These are phyloP conservation scores for Alternaria sp. DNA, from an alignment of 2,329 filamentous ascomycete species.

Conservation along the genomic window DNA sequence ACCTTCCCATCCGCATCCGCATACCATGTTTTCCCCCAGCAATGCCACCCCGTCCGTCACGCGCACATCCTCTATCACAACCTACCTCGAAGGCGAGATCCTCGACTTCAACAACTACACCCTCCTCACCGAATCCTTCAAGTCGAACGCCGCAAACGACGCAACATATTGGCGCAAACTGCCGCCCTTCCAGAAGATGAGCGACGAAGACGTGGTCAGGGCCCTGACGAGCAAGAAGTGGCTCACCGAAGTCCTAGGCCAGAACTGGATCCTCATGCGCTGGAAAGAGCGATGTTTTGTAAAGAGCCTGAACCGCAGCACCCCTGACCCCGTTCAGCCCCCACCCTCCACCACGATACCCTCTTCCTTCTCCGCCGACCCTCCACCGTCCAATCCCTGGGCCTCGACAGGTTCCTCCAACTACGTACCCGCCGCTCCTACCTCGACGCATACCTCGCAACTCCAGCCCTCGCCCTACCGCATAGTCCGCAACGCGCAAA, in stretches of 20 bases:
- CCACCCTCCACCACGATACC: constrained; percentile 10
- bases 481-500: constrained; percentile 21
- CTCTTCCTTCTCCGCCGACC: constrained; percentile 3
- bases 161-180: constrained; percentile 58
- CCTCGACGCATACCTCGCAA: constrained; percentile 5
- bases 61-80: constrained; percentile 61
- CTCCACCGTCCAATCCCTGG: constrained; percentile 3
- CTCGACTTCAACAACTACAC: constrained; percentile 63
- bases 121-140: constrained; percentile 60
- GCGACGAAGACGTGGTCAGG: constrained; percentile 52
- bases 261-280: constrained; percentile 62
- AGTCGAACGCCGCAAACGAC: constrained; percentile 53
- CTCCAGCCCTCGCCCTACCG: constrained; percentile 20
- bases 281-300: constrained; percentile 63
- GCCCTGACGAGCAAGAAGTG: constrained; percentile 51
- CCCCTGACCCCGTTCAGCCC: constrained; percentile 20
- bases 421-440: background rate
- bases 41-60: constrained; percentile 22
- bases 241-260: constrained; percentile 43
- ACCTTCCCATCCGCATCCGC: constrained; percentile 53
- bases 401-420: constrained; percentile 1
- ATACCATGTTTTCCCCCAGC: constrained; percentile 32
- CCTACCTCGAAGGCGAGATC: constrained; percentile 72
- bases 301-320: constrained; percentile 35
- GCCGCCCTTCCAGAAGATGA: constrained; percentile 50